Base-by-base conservation (phyloP, 2,329 filamentous ascomycete genomes). In the Aspergillus sp. region DNA sequence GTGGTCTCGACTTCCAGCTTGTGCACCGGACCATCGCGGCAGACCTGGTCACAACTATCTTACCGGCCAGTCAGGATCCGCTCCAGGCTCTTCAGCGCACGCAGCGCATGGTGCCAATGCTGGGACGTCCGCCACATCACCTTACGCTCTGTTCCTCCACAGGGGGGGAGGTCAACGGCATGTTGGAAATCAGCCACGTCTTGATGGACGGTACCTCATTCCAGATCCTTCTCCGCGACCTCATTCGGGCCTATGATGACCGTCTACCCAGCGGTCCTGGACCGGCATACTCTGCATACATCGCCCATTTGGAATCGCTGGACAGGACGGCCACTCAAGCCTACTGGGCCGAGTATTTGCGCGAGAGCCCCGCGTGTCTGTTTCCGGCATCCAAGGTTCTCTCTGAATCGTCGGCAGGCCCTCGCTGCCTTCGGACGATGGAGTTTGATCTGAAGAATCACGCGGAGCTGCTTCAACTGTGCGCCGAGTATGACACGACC, bases 221-320 rank as follows among this genome's bases (percentile, higher is more conserved):
- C 11, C 16, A 42, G n/a, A 42, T 59, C 17, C 21, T 62, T 49
- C 6, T 34, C 17, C 45, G 40, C 14, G 44, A 52, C 14, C 23
- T 52, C 14, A 29, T 19, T 10, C 17, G 21, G 5, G 45, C 45
- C n/a, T 52, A 48, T 14, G 45, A 48, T 11, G 34, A 29, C 13
- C n/a, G 14, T 9, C 9, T 34, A 5, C n/a, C 19, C 20, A 13
- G 29, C 13, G 19, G 11, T 7, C 29, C 19, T 14, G 34, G 23
- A 2, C 21, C 45, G 3, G 5, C 34, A 9, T 48, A 48, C 20
- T n/a, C 25, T 10, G 45, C 32, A 13, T 52, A 52, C 16, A 48
- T 52, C 16, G 23, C 23, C 3, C 44, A 52, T 25, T 19, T 52
- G 13, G 21, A 25, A 7, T 16, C 16, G 3, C 45, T 36, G 29